phyloP scores from a whole-genome alignment of 2,329 filamentous ascomycete species.

The Ceratocystis papillata region DNA sequence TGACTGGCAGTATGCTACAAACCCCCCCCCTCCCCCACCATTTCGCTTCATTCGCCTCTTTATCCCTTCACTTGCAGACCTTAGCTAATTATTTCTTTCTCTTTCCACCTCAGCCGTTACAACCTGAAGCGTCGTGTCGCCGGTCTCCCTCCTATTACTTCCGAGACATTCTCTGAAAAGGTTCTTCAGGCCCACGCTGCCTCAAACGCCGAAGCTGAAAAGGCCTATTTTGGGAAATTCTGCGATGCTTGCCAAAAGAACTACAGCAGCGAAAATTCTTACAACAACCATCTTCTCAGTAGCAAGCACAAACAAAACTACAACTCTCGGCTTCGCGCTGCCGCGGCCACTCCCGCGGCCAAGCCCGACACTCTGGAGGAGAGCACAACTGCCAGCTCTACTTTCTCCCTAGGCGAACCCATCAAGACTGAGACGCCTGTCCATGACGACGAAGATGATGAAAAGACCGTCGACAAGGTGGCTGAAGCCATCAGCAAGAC shows the following conservation, averaged over 20 bases:
- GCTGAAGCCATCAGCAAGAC: slow-evolving; percentile 66
- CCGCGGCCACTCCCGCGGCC: slow-evolving; percentile 29
- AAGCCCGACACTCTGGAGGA: slow-evolving; percentile 57
- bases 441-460: slow-evolving; percentile 55
- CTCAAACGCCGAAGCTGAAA: slow-evolving; percentile 72
- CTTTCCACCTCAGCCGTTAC: slow-evolving; percentile 54
- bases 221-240: slow-evolving; percentile 74
- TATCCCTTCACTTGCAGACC: neutral
- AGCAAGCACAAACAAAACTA: slow-evolving; percentile 68
- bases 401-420: slow-evolving; percentile 81
- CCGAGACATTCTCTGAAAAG: slow-evolving; percentile 90
- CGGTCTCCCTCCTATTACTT: slow-evolving; percentile 77
- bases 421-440: slow-evolving; percentile 34
- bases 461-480: slow-evolving; percentile 66
- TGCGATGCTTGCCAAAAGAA: slow-evolving; percentile 80
- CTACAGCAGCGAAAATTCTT: slow-evolving; percentile 95
- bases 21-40: neutral
- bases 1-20: slow-evolving; percentile 80
- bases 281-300: slow-evolving; percentile 81
- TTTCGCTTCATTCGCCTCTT: too few relatives aligned
- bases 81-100: slow-evolving; percentile 2
- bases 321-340: slow-evolving; percentile 26
- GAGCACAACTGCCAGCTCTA: slow-evolving; percentile 77
- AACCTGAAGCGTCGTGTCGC: slow-evolving; percentile 93
- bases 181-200: slow-evolving; percentile 82